Evolutionary conservation across 1,139 yeast genomes (phyloP), one percentile per base, ranked within the genome.

Genomic region (Geotrichum europaeum): DNA sequence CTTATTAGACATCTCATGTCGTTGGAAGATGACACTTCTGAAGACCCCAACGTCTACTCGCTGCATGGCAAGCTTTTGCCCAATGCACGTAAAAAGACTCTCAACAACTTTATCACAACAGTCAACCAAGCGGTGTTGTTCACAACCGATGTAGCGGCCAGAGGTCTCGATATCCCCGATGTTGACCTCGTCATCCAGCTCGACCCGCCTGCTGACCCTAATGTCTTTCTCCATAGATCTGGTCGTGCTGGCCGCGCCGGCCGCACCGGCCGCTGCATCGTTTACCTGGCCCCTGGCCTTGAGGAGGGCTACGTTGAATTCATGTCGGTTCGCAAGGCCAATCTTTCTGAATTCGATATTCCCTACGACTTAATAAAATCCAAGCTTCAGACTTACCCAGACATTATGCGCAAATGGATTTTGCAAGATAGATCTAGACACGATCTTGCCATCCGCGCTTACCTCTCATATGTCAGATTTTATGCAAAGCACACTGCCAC

Each of bases 211-310:
- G 87, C 92, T 0, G 96, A 89, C 66, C 89, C 96, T 0, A 94
- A 87, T 68, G 85, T 88, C 65, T 91, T 91, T 68, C 78, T 90
- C 57, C 97, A 91, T 72, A 80, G 98, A 68, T 86, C 94, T 74
- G 98, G 98, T 22, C 81, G 98, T 71, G 90, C 97, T 0, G 98
- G 96, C 0, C 78, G 98, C 66, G 97, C 97, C 0, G 91, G 91
- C 62, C 84, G 84, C 65, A 81, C 80, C 4, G 98, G 98, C 1
- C 82, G 81, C 62, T 96, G 96, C 0, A 78, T 91, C 5, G 84
- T 88, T 0, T 80, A 91, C 75, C 74, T 92, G 56, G 86, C 81
- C 65, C 79, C 79, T 62, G 88, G 91, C 2, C 80, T 89, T 63
- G 99, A 95, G 70, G 88, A 85, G 66, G 95, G 87, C 60, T 94